Evolutionary conservation across 1,284 basidiomycete species (phyloP).

Genomic region (Pisolithus thermaeus): DNA sequence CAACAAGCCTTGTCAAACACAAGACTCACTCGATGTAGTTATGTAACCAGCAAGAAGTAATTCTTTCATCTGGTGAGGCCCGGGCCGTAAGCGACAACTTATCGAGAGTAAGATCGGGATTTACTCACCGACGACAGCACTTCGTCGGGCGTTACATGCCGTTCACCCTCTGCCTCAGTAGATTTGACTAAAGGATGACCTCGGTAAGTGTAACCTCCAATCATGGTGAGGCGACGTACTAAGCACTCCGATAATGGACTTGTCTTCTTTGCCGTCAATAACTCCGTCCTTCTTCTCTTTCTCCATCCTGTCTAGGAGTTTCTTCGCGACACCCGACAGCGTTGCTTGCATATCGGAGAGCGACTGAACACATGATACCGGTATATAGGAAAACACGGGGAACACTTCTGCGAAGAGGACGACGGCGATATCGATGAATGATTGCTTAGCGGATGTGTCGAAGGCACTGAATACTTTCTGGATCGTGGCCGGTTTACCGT

Average conservation of each 20-base stretch:
- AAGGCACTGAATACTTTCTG: slow-evolving; percentile 44
- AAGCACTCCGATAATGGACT: slow-evolving; percentile 37
- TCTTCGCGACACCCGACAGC: slow-evolving; percentile 39
- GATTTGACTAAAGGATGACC: not conserved
- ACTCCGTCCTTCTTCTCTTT: slow-evolving; percentile 26
- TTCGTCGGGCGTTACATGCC: no score
- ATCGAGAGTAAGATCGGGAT: no score
- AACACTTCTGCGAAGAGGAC: slow-evolving; percentile 39
- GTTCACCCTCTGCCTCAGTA: no score
- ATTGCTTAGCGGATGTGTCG: slow-evolving; percentile 23
- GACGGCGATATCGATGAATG: slow-evolving; percentile 26
- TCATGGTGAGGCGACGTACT: slow-evolving; percentile 30
- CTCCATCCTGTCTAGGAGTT: slow-evolving; percentile 38
- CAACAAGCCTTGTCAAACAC: no score
- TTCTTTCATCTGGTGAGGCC: no score
- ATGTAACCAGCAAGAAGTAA: no score
- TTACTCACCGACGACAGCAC: no score
- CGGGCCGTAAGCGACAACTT: not conserved
- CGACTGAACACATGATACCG: slow-evolving; percentile 34
- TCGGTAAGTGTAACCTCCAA: not conserved
- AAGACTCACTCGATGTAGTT: no score
- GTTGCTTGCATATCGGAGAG: slow-evolving; percentile 34
- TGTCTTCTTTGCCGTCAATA: no score
- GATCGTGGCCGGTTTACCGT: slow-evolving; percentile 42
- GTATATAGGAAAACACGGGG: slow-evolving; percentile 40